phyloP scores from a whole-genome alignment of 2,329 filamentous ascomycete genomes.

The Cercospora janseana region DNA sequence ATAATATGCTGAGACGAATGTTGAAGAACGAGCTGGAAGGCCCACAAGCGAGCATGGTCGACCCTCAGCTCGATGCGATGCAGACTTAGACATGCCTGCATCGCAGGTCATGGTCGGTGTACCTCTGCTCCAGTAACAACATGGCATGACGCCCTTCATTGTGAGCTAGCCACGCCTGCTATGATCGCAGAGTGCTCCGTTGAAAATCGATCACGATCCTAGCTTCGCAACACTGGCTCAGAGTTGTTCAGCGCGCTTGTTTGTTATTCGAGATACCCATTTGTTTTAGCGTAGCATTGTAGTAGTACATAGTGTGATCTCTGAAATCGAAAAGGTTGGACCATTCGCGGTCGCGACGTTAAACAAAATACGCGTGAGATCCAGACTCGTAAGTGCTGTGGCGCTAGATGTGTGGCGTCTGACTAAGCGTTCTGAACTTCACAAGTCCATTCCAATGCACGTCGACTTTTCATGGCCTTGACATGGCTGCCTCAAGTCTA shows the following conservation, averaged over 20 bases:
- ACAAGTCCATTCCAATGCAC: not conserved
- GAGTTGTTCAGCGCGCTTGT: not conserved
- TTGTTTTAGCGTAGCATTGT: conserved; percentile 8
- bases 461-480: not conserved
- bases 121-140: not conserved
- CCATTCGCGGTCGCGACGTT: no score
- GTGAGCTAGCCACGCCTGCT: no score
- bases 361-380: no score
- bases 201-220: no score
- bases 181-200: no score
- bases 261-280: conserved; percentile 10
- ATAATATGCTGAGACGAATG: conserved; percentile 4
- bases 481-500: conserved; percentile 6
- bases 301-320: not conserved
- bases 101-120: not conserved
- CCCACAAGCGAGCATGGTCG: not conserved
- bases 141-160: no score
- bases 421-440: not conserved
- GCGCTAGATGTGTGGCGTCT: not conserved
- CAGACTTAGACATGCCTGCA: not conserved
- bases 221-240: not conserved
- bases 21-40: conserved; percentile 4
- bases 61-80: conserved; percentile 3
- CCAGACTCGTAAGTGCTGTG: no score
- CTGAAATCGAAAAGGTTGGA: no score